Conservation (phyloP, 2,329 filamentous ascomycete species). For the Boeremia lycopersici region DNA sequence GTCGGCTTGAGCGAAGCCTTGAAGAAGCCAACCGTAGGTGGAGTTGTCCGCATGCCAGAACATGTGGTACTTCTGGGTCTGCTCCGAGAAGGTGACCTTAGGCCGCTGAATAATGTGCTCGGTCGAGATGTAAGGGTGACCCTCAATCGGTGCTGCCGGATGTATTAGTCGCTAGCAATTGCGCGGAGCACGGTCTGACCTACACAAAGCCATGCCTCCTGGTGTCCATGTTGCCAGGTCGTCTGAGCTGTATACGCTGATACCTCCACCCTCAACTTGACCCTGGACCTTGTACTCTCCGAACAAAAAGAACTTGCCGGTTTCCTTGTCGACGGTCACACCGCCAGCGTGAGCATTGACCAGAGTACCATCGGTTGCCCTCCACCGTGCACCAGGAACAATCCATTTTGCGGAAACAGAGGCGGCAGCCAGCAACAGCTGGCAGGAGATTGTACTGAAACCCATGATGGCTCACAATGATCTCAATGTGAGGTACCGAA, state of each 20-base stretch:
- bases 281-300: slow-evolving; percentile 66
- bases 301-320: slow-evolving; percentile 65
- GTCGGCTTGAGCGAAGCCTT: slow-evolving; percentile 62
- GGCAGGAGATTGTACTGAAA: slow-evolving; percentile 24
- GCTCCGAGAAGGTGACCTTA: slow-evolving; percentile 65
- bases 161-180: not conserved
- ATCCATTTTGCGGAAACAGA: slow-evolving; percentile 59
- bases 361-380: slow-evolving; percentile 63
- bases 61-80: slow-evolving; percentile 63
- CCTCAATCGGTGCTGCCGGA: slow-evolving; percentile 56
- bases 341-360: slow-evolving; percentile 68
- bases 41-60: slow-evolving; percentile 67
- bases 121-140: slow-evolving; percentile 61
- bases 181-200: not conserved
- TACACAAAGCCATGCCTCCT: slow-evolving; percentile 63
- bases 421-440: slow-evolving; percentile 31
- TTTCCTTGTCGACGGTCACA: slow-evolving; percentile 58
- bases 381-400: slow-evolving; percentile 66
- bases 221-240: slow-evolving; percentile 65
- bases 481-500: slow-evolving; percentile 2
- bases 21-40: slow-evolving; percentile 61
- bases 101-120: slow-evolving; percentile 66
- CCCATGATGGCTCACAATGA: slow-evolving; percentile 18
- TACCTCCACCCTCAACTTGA: slow-evolving; percentile 64
- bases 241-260: slow-evolving; percentile 63